Conservation (phyloP, 2,329 filamentous ascomycete species). For the Xylariaceae sp. region DNA sequence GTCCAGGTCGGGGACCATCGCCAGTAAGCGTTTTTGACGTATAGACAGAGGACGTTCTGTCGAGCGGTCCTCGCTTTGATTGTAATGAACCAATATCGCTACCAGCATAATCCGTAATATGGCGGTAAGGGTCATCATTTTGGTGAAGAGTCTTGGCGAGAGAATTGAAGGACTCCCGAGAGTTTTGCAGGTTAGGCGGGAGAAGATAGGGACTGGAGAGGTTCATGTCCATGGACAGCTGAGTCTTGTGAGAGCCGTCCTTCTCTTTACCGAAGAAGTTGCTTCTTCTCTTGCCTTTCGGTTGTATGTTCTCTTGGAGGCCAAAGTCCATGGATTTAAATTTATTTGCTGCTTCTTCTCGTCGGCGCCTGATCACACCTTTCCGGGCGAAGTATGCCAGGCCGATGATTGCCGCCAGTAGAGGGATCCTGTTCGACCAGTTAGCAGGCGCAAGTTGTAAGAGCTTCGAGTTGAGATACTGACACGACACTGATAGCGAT, state of each 20-base stretch:
- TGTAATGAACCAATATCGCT: constrained; percentile 54
- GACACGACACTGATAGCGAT: constrained; percentile 68
- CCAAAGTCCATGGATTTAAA: constrained; percentile 93
- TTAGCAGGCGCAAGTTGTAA: constrained; percentile 16
- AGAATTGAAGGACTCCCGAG: constrained; percentile 80
- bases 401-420: constrained; percentile 60
- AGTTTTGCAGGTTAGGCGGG: constrained; percentile 73
- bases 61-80: constrained; percentile 38
- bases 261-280: constrained; percentile 53
- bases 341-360: constrained; percentile 79
- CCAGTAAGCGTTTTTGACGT: constrained; percentile 35
- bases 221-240: constrained; percentile 68
- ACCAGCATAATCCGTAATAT: constrained; percentile 50
- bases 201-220: constrained; percentile 85
- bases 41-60: constrained; percentile 41
- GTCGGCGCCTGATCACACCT: constrained; percentile 62
- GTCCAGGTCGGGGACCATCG: constrained; percentile 32
- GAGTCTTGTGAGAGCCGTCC: constrained; percentile 41
- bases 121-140: constrained; percentile 80
- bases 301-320: constrained; percentile 52
- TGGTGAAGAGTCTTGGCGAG: constrained; percentile 69
- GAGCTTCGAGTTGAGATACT: constrained; percentile 36
- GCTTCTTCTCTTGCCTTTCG: constrained; percentile 42
- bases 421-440: constrained; percentile 59
- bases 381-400: constrained; percentile 75